Evolutionary conservation across 2,329 filamentous ascomycete genomes (phyloP).

Genomic region (Ilyonectria robusta): DNA sequence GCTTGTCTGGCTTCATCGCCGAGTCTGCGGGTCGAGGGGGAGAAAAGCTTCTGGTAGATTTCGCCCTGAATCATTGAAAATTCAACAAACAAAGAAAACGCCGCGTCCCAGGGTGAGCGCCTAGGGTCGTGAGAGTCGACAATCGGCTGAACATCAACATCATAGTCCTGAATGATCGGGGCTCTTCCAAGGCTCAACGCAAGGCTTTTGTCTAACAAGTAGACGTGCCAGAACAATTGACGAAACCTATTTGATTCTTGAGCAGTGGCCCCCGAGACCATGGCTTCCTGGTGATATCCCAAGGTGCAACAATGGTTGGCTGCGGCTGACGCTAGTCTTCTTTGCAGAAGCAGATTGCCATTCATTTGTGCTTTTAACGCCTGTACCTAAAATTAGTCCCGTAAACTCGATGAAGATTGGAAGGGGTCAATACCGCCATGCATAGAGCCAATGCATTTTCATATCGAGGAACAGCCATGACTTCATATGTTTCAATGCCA

Average conservation of each 20-base stretch:
- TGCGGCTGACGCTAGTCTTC: background rate
- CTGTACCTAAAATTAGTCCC: background rate
- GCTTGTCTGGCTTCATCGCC: no score
- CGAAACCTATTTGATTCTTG: background rate
- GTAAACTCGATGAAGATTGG: background rate
- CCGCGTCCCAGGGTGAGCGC: no score
- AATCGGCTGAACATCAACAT: background rate
- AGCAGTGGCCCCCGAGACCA: no score
- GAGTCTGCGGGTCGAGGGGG: no score
- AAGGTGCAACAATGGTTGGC: background rate
- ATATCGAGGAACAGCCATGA: background rate
- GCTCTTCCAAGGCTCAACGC: background rate
- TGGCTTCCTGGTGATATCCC: background rate
- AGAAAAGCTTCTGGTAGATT: no score
- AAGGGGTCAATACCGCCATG: background rate
- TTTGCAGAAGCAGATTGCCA: background rate
- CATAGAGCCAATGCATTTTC: background rate
- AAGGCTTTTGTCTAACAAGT: background rate
- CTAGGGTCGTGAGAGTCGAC: no score
- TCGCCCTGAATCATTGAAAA: no score
- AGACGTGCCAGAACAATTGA: conserved; percentile 3
- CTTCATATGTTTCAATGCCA: no score
- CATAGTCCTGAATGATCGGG: conserved; percentile 8
- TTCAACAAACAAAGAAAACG: no score
- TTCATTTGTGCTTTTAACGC: background rate